Evolutionary conservation across 257 asterid genomes (phyloP), one percentile per base, ranked within the genome.

Genomic region (Oldenlandia corymbosa): DNA sequence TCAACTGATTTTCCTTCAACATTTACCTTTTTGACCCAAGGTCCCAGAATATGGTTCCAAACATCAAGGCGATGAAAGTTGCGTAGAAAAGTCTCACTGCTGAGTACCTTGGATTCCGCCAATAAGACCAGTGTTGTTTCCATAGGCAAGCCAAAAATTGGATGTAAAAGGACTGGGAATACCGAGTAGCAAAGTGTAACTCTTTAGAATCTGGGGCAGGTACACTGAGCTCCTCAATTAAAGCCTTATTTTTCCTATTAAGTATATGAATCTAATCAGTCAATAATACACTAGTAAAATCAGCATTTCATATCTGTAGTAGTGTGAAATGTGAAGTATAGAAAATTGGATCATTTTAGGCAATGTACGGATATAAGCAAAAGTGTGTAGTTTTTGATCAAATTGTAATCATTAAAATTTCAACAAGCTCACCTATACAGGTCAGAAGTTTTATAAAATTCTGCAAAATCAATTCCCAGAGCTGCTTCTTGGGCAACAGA

Each of bases 81-180:
- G 97, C 88, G 78, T 80, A 90, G 75, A 90, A 75, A 78, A 85
- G 79, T 55, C 95, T 88, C 9, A 90, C 96, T 10, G 96, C 97
- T 5, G 95, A 80, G 65, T 90, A 88, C n/a, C 73, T 87, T 10
- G 97, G 96, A 65, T 88, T 88, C 54, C 96, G 79, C 97, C 95
- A 90, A 73, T 90, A 90, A 1, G 97, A 88, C 31, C 78, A 76
- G 61, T 85, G 81, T 71, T 88, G 97, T 73, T 90, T 90, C 97
- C 97, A 90, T 58, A 90, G 88, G 80, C 97, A 90, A 31, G 95
- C 92, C 39, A 73, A 68, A 54, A 79, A 88, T 69, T 90, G 97
- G 37, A 75, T 85, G 5, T 75, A 82, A 60, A 76, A 81, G 12
- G 96, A 72, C 55, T 76, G 81, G 9, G 96, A 73, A 68, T 90